A percentile compares a stretch with the other conserved stretches of the same genome.
These are phyloP conservation scores for Alternaria postmessia DNA, from an alignment of 2,329 filamentous ascomycete species.

Conservation along the genomic window DNA sequence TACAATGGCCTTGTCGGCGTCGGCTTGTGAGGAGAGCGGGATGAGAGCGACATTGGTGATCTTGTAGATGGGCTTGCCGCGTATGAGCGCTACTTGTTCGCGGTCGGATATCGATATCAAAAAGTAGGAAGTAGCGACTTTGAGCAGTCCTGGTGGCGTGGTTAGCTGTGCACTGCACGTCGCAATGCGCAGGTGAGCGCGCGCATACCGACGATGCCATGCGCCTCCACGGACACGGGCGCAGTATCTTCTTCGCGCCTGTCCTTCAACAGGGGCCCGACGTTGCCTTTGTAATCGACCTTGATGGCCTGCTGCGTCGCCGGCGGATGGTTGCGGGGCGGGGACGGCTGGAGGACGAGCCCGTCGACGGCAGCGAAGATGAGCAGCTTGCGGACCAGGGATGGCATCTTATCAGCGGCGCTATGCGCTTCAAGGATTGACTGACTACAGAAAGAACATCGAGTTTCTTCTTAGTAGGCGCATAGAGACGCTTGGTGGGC, in stretches of 20 bases:
- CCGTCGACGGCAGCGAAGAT: slow-evolving; percentile 85
- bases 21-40: slow-evolving; percentile 77
- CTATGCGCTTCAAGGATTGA: slow-evolving; percentile 9
- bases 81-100: slow-evolving; percentile 87
- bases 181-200: not conserved
- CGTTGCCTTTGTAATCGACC: slow-evolving; percentile 72
- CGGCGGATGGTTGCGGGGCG: slow-evolving; percentile 63
- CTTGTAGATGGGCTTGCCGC: slow-evolving; percentile 82
- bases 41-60: slow-evolving; percentile 92
- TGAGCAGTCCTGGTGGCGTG: slow-evolving; percentile 75
- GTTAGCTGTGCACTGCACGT: not conserved
- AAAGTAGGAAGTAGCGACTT: slow-evolving; percentile 81
- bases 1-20: slow-evolving; percentile 76
- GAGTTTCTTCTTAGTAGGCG: slow-evolving; percentile 6
- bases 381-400: slow-evolving; percentile 78
- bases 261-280: slow-evolving; percentile 58
- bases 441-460: slow-evolving; percentile 5
- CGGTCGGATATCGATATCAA: slow-evolving; percentile 86
- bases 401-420: slow-evolving; percentile 66
- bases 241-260: slow-evolving; percentile 49
- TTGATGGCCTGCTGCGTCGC: slow-evolving; percentile 66
- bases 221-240: slow-evolving; percentile 55
- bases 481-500: slow-evolving; percentile 1
- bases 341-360: slow-evolving; percentile 78
- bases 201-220: slow-evolving; percentile 65